Evolutionary conservation across 805 yeast genomes (phyloP).

Genomic region (Sugiyamaella floridensis): DNA sequence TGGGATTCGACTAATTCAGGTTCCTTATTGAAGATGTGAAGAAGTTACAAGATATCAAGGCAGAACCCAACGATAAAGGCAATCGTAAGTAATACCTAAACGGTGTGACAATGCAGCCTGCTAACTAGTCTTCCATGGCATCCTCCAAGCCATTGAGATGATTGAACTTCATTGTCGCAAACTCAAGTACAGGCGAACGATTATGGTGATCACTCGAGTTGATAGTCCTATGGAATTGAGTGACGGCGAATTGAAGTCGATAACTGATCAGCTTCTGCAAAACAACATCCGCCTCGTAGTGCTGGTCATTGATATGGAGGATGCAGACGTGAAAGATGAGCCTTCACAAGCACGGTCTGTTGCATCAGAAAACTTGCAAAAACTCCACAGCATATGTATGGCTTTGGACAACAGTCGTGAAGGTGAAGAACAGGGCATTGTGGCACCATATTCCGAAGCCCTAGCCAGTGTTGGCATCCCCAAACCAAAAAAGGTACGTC

Average conservation of each 20-base stretch:
- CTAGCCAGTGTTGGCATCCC: slow-evolving; percentile 22
- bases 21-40: slow-evolving; percentile 7
- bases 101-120: not conserved
- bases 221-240: slow-evolving; percentile 7
- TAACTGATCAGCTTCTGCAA: slow-evolving; percentile 8
- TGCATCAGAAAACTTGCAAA: not conserved
- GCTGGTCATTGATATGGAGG: slow-evolving; percentile 14
- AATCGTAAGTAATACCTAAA: slow-evolving; percentile 1
- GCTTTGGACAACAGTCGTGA: not conserved
- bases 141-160: slow-evolving; percentile 34
- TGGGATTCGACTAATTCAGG: not conserved
- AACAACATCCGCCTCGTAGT: slow-evolving; percentile 15
- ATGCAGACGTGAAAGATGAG: slow-evolving; percentile 2
- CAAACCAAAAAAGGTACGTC: slow-evolving; percentile 36
- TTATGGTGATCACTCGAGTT: slow-evolving; percentile 33
- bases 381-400: not conserved
- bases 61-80: slow-evolving; percentile 3
- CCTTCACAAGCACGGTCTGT: not conserved
- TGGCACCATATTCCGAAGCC: not conserved
- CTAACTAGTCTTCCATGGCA: slow-evolving; percentile 13
- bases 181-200: slow-evolving; percentile 32
- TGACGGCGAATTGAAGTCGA: not conserved
- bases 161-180: slow-evolving; percentile 24
- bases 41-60: slow-evolving; percentile 4
- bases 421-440: not conserved